Evolutionary conservation across 1,284 basidiomycete genomes (phyloP), one percentile per base, ranked within the genome.

Genomic region (Austroboletus niveus): DNA sequence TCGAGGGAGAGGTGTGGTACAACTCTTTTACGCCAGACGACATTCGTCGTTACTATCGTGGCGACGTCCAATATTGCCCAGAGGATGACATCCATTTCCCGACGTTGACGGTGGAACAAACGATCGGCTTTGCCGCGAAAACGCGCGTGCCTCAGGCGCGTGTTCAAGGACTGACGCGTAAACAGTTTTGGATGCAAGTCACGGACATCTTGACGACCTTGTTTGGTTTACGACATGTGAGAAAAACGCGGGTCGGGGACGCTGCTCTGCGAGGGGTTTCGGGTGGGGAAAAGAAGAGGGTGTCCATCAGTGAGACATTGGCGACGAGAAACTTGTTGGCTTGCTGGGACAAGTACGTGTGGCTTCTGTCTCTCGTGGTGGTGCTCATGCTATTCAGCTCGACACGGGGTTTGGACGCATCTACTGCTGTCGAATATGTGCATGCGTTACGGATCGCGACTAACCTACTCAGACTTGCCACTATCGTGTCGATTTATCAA

Each of bases 41-140:
- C 36, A 71, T 89, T 41, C 59, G 69, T 40, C 73, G 76, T 30
- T 76, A 78, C 53, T 82, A 80, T 63, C 81, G 85, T 7, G 86
- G 86, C 12, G 87, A 88, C 56, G 78, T 85, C 7, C 76, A 79
- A 51, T 89, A 87, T 63, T 84, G 76, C 53, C 82, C 84, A 0
- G 85, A 87, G 63, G 82, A 84, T 54, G 90, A 92, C 58, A 72
- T 86, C 0, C 89, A 91, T 62, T 88, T 89, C 60, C 83, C 89
- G 1, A 83, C 84, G 5, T 73, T 92, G 22, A 89, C 86, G 1
- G 88, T 92, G 15, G 76, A 77, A 47, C 77, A 85, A 63, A 89
- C 87, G 0, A 69, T 89, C 11, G 66, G 70, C 27, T 85, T 91
- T 59, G 79, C 88, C 1, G 75, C 85, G 0, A 80, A 76, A 58